Base-by-base conservation (phyloP, 371 early-diverging fungal genomes). In the Circinella minor region DNA sequence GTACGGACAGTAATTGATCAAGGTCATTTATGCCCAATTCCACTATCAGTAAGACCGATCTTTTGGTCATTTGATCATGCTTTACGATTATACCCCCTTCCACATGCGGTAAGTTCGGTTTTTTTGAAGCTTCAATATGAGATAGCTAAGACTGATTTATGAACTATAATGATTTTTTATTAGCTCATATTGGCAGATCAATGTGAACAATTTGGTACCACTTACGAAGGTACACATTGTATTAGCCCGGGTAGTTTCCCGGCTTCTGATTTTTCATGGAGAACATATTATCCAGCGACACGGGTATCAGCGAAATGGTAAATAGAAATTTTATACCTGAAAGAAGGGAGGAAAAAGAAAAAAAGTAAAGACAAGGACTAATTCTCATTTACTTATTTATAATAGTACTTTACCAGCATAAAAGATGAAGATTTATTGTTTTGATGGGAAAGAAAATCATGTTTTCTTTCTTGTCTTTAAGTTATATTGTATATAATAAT, bases 221-320 rank as follows among this genome's bases (percentile, higher is more conserved):
- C 84, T 49, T 93, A 94, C 74, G 91, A 93, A 72, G 93, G 88
- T 7, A 92, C 92, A 43, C 86, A 89, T 57, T 86, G 89, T 66
- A 80, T 95, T 43, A 95, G 95, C 73, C 97, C 97, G 4, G 95
- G 96, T 3, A 89, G 94, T 18, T 96, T 97, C 70, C 86, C 93
- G 0, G 86, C 88, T 20, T 89, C 86, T 49, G 92, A 88, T 57
- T 93, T 88, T 55, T 81, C 85, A 27, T 96, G 93, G 85, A 85
- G 86, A 67, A 83, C 90, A 37, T 95, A 95, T 76, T 88, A 91
- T 73, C 95, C 95, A n/a, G 81, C 88, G n/a, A 82, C 71, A 34
- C 71, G 75, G 43, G 71, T 67, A 8, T 84, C 89, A 4, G 83
- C 85, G 73, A 77, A 75, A 72, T 80, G 86, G 89, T 85, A 84